Percentiles rank a stretch among this genome's conserved stretches.
Conservation (phyloP, 495 filamentous ascomycete species). For the Usnea hakonensis region DNA sequence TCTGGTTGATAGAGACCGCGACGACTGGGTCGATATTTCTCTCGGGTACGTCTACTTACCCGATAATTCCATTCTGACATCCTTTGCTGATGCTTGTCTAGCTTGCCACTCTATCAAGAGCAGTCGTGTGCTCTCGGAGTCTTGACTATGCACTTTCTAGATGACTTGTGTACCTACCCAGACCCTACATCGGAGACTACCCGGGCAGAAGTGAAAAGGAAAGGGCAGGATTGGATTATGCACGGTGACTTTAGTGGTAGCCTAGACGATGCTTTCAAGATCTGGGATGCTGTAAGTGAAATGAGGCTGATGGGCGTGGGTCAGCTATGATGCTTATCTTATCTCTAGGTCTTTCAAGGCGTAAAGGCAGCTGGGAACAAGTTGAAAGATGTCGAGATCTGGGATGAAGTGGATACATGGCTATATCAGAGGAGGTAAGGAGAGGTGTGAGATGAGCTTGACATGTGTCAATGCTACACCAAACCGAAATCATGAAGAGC, state of each 20-base stretch:
- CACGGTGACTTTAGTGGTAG: conserved; percentile 69
- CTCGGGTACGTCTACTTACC: conserved; percentile 50
- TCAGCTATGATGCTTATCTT: background rate
- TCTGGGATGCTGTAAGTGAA: conserved; percentile 71
- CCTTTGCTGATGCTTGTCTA: conserved; percentile 36
- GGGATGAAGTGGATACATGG: conserved; percentile 61
- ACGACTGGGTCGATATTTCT: conserved; percentile 63
- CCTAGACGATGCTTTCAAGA: conserved; percentile 67
- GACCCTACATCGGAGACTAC: conserved; percentile 51
- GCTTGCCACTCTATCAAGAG: conserved; percentile 77
- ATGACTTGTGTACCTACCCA: conserved; percentile 58
- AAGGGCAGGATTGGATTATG: conserved; percentile 66
- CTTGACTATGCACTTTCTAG: conserved; percentile 85
- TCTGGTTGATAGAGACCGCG: conserved; percentile 60
- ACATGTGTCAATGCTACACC: background rate
- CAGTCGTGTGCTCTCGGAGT: conserved; percentile 82
- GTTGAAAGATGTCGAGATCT: conserved; percentile 53
- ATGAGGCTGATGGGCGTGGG: background rate
- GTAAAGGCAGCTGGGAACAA: conserved; percentile 58
- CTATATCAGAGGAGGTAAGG: conserved; percentile 44
- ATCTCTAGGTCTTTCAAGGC: conserved; percentile 51
- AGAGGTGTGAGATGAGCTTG: conserved; percentile 9
- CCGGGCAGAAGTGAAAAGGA: conserved; percentile 50
- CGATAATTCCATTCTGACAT: background rate
- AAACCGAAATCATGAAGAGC: background rate